Percentiles rank a stretch among this genome's conserved stretches.
These are phyloP conservation scores for Notholithocarpus densiflorus DNA, from an alignment of 306 rosid species.

Conservation along the genomic window DNA sequence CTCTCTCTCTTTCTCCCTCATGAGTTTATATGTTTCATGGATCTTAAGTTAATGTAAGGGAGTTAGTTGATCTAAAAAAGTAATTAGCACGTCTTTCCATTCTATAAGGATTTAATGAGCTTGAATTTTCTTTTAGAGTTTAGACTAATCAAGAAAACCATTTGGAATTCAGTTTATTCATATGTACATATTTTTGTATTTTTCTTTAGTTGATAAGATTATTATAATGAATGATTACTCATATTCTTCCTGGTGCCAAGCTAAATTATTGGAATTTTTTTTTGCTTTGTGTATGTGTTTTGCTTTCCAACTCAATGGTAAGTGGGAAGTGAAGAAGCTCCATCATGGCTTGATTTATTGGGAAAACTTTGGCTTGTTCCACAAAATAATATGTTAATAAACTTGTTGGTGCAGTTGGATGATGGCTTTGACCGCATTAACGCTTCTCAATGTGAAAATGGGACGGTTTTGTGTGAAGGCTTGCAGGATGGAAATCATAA, in stretches of 20 bases:
- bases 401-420: conserved; percentile 57
- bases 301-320: background rate
- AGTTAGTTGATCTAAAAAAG: no score
- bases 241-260: background rate
- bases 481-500: conserved; percentile 76
- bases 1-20: no score
- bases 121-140: no score
- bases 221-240: no score
- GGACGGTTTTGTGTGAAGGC: conserved; percentile 41
- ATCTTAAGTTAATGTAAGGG: no score
- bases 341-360: background rate
- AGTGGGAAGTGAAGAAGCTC: background rate
- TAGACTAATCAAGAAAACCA: background rate
- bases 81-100: no score
- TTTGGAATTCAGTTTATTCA: background rate
- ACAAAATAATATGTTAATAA: background rate
- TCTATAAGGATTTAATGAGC: no score
- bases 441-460: conserved; percentile 42
- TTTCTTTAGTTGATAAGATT: background rate
- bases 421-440: conserved; percentile 20
- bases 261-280: background rate
- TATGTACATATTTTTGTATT: background rate
- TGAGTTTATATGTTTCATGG: no score
- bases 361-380: background rate
- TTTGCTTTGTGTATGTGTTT: background rate